Percentiles rank a stretch among this genome's conserved stretches.
Conservation (phyloP, 805 yeast genomes). For the Starmerella vaccinii region DNA sequence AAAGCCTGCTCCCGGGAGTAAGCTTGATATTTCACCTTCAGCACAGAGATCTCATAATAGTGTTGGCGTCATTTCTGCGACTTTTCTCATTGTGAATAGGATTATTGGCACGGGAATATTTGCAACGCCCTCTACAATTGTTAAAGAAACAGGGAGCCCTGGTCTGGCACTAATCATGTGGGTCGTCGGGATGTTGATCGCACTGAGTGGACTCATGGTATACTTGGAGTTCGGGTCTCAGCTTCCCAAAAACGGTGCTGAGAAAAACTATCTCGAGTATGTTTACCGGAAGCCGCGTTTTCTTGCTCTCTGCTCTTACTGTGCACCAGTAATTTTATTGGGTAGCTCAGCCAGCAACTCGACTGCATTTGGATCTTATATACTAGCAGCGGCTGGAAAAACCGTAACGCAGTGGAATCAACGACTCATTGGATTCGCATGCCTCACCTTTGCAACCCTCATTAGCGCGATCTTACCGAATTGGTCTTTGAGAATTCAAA, state of each 20-base stretch:
- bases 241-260: conserved; percentile 76
- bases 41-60: background rate
- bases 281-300: conserved; percentile 59
- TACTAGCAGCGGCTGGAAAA: conserved; percentile 40
- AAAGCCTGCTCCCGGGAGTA: background rate
- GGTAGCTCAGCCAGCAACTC: conserved; percentile 85
- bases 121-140: conserved; percentile 54
- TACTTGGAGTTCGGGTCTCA: conserved; percentile 65
- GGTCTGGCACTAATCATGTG: conserved; percentile 64
- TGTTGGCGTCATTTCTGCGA: conserved; percentile 47
- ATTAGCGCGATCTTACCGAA: conserved; percentile 52
- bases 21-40: background rate
- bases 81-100: conserved; percentile 56
- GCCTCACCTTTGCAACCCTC: conserved; percentile 58
- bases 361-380: conserved; percentile 67
- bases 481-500: conserved; percentile 56
- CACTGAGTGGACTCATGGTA: conserved; percentile 52
- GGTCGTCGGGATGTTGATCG: conserved; percentile 63
- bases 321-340: conserved; percentile 58
- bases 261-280: conserved; percentile 68
- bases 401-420: conserved; percentile 51
- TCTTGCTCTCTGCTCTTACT: conserved; percentile 54
- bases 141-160: conserved; percentile 50
- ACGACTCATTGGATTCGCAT: conserved; percentile 66
- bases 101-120: conserved; percentile 71